Conservation (phyloP, 306 rosid genomes). For the Delonix regia region DNA sequence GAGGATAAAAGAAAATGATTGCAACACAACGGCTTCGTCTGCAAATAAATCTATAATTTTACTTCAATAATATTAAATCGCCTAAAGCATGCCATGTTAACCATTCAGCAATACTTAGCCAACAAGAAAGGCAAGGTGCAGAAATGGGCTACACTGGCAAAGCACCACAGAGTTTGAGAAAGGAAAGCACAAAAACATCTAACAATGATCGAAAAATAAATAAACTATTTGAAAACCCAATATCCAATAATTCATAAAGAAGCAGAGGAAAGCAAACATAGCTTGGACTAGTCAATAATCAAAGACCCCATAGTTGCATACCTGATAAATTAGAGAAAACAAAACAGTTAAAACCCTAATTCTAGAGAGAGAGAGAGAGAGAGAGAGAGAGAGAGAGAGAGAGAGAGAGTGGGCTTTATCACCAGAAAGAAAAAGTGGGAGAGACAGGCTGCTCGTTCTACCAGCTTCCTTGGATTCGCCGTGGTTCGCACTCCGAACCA, state of each 20-base stretch:
- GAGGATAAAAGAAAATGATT: not conserved
- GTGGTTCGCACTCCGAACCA: not conserved
- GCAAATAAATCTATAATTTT: not conserved
- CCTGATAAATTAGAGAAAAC: not conserved
- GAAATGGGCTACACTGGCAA: not conserved
- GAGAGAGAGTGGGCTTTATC: not conserved
- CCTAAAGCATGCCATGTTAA: not conserved
- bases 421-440: not conserved
- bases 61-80: not conserved
- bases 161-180: not conserved
- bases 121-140: not conserved
- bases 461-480: not conserved
- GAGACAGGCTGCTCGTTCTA: not conserved
- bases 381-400: not conserved
- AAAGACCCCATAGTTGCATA: not conserved
- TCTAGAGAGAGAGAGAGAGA: not conserved
- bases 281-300: not conserved
- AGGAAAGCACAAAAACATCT: not conserved
- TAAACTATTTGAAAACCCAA: not conserved
- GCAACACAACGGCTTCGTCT: not conserved
- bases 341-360: not conserved
- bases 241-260: not conserved
- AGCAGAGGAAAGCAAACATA: not conserved
- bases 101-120: not conserved
- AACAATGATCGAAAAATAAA: not conserved